Evolutionary conservation across 306 rosid species (phyloP).

Genomic region (Elaeagnus macrophylla): DNA sequence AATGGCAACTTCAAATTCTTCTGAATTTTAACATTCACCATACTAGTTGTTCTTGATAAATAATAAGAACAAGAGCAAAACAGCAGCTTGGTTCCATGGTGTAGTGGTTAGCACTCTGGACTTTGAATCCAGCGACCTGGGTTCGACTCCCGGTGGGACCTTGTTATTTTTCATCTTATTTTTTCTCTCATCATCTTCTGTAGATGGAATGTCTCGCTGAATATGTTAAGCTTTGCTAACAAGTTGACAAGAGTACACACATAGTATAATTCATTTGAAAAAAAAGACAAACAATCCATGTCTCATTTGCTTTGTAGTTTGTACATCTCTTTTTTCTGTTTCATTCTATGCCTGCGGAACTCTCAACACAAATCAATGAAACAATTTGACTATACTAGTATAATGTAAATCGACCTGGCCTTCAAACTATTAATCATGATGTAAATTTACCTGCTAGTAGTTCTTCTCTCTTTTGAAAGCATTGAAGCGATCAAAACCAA

Average conservation of each 20-base stretch:
- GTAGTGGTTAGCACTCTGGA: constrained; percentile 50
- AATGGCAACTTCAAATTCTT: too few relatives aligned
- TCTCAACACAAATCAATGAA: background rate
- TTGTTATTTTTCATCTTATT: background rate
- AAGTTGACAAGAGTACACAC: too few relatives aligned
- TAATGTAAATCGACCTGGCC: background rate
- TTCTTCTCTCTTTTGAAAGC: constrained; percentile 63
- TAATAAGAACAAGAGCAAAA: accelerated
- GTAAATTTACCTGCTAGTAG: constrained; percentile 13
- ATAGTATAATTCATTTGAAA: too few relatives aligned
- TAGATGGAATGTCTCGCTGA: too few relatives aligned
- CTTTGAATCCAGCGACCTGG: constrained; percentile 43
- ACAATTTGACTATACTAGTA: background rate
- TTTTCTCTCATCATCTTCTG: too few relatives aligned
- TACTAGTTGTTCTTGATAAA: background rate
- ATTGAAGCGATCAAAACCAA: constrained; percentile 73
- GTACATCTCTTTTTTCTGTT: too few relatives aligned
- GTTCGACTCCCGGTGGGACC: constrained; percentile 42
- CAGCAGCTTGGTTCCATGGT: constrained; percentile 18
- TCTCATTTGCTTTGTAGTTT: too few relatives aligned
- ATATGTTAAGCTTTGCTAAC: too few relatives aligned
- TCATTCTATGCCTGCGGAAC: too few relatives aligned
- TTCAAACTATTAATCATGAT: constrained; percentile 34
- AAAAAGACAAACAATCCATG: too few relatives aligned
- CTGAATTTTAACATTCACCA: background rate